Evolutionary conservation across 768 basidiomycete genomes (phyloP).

Genomic region (Lentinula edodes): DNA sequence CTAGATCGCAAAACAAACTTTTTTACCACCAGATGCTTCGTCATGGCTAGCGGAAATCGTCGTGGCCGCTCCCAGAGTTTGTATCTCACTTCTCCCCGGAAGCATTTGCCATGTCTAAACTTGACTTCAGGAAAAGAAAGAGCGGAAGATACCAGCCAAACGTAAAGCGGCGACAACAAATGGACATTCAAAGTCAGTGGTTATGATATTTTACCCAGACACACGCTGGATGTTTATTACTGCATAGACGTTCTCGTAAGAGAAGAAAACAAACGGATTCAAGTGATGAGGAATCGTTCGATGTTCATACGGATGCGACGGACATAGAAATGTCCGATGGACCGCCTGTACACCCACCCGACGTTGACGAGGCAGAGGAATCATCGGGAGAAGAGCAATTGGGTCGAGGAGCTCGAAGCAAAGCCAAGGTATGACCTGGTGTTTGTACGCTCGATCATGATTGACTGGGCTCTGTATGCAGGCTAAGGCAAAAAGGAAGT

Average conservation of each 20-base stretch:
- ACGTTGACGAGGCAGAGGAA: slow-evolving; percentile 25
- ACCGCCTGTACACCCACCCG: slow-evolving; percentile 12
- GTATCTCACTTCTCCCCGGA: slow-evolving; percentile 1
- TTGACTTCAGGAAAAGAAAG: slow-evolving; percentile 32
- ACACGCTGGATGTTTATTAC: neutral
- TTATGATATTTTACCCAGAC: neutral
- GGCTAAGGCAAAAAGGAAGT: slow-evolving; percentile 6
- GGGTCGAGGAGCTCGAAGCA: slow-evolving; percentile 31
- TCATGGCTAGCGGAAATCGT: slow-evolving; percentile 51
- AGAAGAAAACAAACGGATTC: slow-evolving; percentile 28
- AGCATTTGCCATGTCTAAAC: slow-evolving; percentile 2
- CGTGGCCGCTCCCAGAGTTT: slow-evolving; percentile 31
- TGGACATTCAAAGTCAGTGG: slow-evolving; percentile 42
- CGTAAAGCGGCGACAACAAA: slow-evolving; percentile 49
- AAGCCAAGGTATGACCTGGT: slow-evolving; percentile 31
- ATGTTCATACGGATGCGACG: slow-evolving; percentile 16
- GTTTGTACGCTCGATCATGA: neutral
- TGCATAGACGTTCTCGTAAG: slow-evolving; percentile 31
- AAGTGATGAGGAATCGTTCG: slow-evolving; percentile 34
- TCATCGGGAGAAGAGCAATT: slow-evolving; percentile 26
- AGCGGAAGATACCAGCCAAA: slow-evolving; percentile 46
- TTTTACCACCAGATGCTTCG: slow-evolving; percentile 56
- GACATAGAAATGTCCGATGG: slow-evolving; percentile 30
- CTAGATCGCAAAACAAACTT: slow-evolving; percentile 64
- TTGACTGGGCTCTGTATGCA: neutral